Evolutionary conservation across 2,329 filamentous ascomycete genomes (phyloP), one percentile per base, ranked within the genome.

Genomic region (Diaporthe sp.): DNA sequence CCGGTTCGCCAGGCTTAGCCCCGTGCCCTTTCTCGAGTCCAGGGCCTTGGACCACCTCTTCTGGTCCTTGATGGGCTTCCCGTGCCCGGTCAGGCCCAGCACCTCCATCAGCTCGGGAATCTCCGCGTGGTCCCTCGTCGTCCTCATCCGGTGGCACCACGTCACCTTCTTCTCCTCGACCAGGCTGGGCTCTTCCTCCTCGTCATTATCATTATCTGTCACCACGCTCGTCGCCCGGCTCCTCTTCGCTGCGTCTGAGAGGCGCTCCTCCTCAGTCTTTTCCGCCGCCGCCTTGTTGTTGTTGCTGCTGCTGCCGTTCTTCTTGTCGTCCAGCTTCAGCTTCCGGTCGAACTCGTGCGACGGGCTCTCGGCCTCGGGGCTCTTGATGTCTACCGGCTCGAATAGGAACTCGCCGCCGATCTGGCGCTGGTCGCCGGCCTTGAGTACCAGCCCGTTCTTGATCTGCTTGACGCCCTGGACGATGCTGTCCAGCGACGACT

Each of bases 61-160:
- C 75, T 79, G 79, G 67, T 87, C 84, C 70, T 83, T 82, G 53
- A 82, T 84, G 0, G 84, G 78, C 78, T 83, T 77, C 5, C 84
- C 85, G 55, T 84, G 80, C 3, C 84, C 86, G 67, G 89, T 86
- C 7, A 93, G 79, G 0, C 92, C 92, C 61, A 95, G 82, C 17
- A 94, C 83, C 79, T 89, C 86, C 84, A 91, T 90, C 73, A 95
- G 79, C 82, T 92, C 92, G 0, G 88, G 87, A 1, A 96, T 87
- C 85, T 95, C 94, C 1, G 90, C 89, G 81, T 97, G 95, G 78
- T 96, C 94, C 67, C 94, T 86, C 17, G 94, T 96, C 74, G 91
- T 94, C 81, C 88, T 88, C 94, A 97, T 97, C 39, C 94, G 88
- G 84, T 96, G 94, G 79, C 93, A 95, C 94, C 95, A 97, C 1